Conservation (phyloP, 441 rosid genomes). For the Rhodomyrtus psidioides region DNA sequence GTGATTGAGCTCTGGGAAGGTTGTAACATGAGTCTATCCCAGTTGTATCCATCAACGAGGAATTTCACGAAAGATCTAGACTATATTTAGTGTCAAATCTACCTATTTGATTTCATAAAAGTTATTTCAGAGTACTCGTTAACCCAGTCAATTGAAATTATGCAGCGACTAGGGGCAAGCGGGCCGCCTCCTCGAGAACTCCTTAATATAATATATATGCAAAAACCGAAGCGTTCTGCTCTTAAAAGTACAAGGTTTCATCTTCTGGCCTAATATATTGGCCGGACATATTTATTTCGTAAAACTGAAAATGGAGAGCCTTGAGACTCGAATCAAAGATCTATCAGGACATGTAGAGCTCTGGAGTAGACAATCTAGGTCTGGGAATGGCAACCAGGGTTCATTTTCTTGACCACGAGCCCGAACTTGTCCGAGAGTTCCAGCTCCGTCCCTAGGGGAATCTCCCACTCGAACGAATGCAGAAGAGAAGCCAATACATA, state of each 20-base stretch:
- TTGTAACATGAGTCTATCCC: background rate
- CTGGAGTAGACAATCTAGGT: background rate
- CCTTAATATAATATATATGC: background rate
- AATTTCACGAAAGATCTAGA: background rate
- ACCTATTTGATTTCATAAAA: background rate
- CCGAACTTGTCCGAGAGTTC: background rate
- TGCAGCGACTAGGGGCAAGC: too few relatives aligned
- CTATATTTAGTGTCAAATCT: background rate
- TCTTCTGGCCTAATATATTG: background rate
- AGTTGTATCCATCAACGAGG: background rate
- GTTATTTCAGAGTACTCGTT: background rate
- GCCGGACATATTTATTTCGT: too few relatives aligned
- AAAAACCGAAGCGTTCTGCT: background rate
- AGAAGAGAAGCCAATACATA: background rate
- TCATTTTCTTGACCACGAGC: background rate
- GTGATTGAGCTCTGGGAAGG: too few relatives aligned
- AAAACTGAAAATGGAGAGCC: too few relatives aligned
- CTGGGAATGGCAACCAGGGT: background rate
- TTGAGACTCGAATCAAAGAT: too few relatives aligned
- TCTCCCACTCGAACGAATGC: background rate
- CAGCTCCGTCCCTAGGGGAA: background rate
- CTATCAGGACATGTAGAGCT: background rate
- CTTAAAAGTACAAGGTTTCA: background rate
- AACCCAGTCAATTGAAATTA: background rate
- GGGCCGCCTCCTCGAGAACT: too few relatives aligned